phyloP scores from a whole-genome alignment of 75 land plant genomes.

The Pinus taeda region DNA sequence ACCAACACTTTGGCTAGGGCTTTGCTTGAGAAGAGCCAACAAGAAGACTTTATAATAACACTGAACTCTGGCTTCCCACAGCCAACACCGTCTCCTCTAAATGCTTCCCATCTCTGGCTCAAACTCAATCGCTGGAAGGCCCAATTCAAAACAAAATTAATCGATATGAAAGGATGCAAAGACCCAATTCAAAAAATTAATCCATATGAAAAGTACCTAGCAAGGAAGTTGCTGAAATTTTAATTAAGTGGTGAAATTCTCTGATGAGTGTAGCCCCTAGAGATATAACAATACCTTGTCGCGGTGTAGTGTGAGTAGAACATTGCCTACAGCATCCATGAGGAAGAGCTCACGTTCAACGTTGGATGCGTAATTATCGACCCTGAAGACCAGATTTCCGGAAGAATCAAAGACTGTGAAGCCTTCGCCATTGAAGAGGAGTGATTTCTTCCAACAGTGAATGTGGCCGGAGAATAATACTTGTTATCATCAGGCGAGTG shows the following conservation, averaged over 20 bases:
- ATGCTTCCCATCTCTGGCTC: conserved; percentile 20
- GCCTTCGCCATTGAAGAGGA: conserved; percentile 21
- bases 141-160: neutral
- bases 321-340: conserved; percentile 18
- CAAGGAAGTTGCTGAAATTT: neutral
- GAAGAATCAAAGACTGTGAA: conserved; percentile 26
- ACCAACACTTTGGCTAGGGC: neutral
- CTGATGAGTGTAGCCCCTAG: neutral
- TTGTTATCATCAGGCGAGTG: neutral
- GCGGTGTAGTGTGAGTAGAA: conserved; percentile 17
- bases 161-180: neutral
- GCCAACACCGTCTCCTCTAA: conserved; percentile 5
- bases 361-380: conserved; percentile 18
- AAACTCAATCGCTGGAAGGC: conserved; percentile 11
- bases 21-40: conserved; percentile 3
- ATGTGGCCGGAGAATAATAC: neutral
- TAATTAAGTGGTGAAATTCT: neutral
- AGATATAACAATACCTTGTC: conserved; percentile 11
- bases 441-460: conserved; percentile 32
- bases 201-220: neutral
- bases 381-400: conserved; percentile 21
- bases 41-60: conserved; percentile 4
- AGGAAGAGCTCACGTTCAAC: conserved; percentile 7
- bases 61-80: neutral
- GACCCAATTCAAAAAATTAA: neutral